These are phyloP conservation scores for Globisporangium cederbergense DNA, from an alignment of 352 stramenopile species.

Conservation along the genomic window DNA sequence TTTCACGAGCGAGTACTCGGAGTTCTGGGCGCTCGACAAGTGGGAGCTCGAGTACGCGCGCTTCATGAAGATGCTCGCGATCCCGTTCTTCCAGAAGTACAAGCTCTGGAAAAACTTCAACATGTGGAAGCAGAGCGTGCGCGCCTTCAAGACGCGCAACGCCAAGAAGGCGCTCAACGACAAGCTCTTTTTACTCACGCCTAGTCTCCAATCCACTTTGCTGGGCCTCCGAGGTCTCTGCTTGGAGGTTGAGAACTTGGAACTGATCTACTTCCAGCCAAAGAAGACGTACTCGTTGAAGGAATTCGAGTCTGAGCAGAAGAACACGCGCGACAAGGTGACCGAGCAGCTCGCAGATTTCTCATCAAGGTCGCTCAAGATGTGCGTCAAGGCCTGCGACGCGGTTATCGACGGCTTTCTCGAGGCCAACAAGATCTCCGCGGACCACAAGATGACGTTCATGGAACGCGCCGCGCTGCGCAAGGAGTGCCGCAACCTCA, in stretches of 20 bases:
- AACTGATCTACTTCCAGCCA: constrained; percentile 67
- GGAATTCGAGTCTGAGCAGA: constrained; percentile 81
- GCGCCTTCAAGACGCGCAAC: constrained; percentile 80
- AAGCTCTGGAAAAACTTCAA: constrained; percentile 94
- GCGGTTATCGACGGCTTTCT: constrained; percentile 92
- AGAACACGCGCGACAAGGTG: constrained; percentile 41
- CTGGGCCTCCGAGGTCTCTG: constrained; percentile 73
- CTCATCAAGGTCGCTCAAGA: constrained; percentile 59
- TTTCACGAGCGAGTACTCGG: constrained; percentile 82
- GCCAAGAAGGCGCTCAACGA: constrained; percentile 81
- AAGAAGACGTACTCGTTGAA: constrained; percentile 75
- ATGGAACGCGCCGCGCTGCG: constrained; percentile 92
- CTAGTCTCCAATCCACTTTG: constrained; percentile 79
- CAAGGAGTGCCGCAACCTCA: constrained; percentile 90
- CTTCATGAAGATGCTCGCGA: constrained; percentile 89
- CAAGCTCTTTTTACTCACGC: constrained; percentile 87
- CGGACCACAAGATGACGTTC: constrained; percentile 95
- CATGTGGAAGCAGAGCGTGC: constrained; percentile 90
- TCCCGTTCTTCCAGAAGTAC: constrained; percentile 92
- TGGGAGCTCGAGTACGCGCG: constrained; percentile 92
- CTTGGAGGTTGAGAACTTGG: constrained; percentile 55
- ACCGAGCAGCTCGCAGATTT: constrained; percentile 61
- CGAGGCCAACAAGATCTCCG: constrained; percentile 88
- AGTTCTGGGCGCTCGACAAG: constrained; percentile 91
- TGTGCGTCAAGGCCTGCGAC: constrained; percentile 90